These are phyloP conservation scores for Russula foetens DNA, from an alignment of 768 basidiomycete species.

Conservation along the genomic window DNA sequence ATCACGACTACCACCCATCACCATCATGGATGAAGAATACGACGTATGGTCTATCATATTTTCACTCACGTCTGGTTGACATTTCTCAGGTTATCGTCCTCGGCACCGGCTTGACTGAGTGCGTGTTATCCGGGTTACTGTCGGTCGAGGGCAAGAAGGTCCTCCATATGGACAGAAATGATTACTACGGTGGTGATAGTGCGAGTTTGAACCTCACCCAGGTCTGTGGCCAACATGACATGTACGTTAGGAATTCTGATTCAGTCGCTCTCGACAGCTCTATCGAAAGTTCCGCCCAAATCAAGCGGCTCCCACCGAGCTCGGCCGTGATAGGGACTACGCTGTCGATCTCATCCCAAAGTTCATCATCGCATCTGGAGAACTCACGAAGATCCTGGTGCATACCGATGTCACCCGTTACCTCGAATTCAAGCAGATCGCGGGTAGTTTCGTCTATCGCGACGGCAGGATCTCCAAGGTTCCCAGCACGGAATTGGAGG, in stretches of 20 bases:
- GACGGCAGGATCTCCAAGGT: constrained; percentile 97
- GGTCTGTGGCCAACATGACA: constrained; percentile 38
- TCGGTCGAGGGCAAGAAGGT: constrained; percentile 99
- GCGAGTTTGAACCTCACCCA: constrained; percentile 97
- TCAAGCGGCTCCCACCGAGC: constrained; percentile 66
- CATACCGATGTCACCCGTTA: constrained; percentile 98
- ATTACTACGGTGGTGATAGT: constrained; percentile 97
- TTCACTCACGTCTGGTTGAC: background rate
- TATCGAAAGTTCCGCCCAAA: constrained; percentile 90
- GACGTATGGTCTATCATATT: constrained; percentile 47
- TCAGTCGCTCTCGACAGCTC: constrained; percentile 43
- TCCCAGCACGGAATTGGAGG: constrained; percentile 95
- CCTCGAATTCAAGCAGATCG: constrained; percentile 99
- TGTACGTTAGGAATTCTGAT: constrained; percentile 12
- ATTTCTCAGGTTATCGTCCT: constrained; percentile 69
- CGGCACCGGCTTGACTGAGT: constrained; percentile 96
- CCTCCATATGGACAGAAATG: constrained; percentile 96
- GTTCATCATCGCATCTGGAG: constrained; percentile 97
- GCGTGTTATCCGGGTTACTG: constrained; percentile 93
- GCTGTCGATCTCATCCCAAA: constrained; percentile 97
- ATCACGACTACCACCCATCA: constrained; percentile 23
- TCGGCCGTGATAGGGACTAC: constrained; percentile 96
- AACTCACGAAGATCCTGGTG: constrained; percentile 95
- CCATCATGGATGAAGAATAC: constrained; percentile 96
- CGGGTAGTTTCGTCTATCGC: constrained; percentile 95